Evolutionary conservation across 257 asterid species (phyloP).

Genomic region (Solanum raphanifolium): DNA sequence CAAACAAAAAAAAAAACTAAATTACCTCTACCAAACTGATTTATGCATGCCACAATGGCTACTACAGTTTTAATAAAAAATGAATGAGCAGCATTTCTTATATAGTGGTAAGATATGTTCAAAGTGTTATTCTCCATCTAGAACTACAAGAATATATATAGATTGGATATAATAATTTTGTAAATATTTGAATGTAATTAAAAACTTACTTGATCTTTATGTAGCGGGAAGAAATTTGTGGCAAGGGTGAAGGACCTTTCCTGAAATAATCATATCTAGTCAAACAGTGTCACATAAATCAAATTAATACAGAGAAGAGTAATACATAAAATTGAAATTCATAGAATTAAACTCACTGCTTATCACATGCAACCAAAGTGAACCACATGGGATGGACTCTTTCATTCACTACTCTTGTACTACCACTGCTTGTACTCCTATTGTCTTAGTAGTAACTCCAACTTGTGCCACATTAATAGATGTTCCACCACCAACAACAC

Average conservation of each 20-base stretch:
- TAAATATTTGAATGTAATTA: neutral
- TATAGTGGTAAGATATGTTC: neutral
- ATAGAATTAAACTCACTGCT: conserved; percentile 5
- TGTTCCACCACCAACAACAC: neutral
- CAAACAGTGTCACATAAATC: neutral
- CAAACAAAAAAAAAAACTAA: too few relatives aligned
- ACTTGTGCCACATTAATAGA: neutral
- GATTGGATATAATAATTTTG: neutral
- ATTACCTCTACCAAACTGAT: neutral
- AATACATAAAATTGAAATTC: neutral
- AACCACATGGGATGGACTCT: conserved; percentile 11
- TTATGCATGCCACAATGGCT: neutral
- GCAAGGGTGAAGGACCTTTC: neutral
- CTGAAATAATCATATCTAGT: neutral
- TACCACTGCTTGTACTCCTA: neutral
- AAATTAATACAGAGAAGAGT: neutral
- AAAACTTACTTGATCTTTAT: conserved; percentile 11
- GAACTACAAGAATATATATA: neutral
- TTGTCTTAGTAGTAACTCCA: neutral
- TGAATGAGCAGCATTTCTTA: neutral
- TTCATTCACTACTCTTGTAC: neutral
- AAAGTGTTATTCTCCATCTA: neutral
- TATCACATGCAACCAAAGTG: conserved; percentile 11
- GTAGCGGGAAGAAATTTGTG: neutral
- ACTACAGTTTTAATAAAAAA: neutral